phyloP scores from a whole-genome alignment of 306 rosid genomes.

The Mimosa pudica region DNA sequence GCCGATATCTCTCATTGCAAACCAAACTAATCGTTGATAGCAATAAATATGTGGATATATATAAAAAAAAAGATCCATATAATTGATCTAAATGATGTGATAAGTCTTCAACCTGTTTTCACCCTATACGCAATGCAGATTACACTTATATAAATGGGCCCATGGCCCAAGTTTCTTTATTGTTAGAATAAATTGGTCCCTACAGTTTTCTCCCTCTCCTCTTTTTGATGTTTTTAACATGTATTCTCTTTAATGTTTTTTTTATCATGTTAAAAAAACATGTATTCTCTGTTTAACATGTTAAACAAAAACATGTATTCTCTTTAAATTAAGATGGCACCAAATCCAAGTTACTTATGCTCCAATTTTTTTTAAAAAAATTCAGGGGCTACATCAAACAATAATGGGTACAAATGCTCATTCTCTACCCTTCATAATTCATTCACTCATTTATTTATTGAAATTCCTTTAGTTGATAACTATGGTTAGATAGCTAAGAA shows the following conservation, averaged over 20 bases:
- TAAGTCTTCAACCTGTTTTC: background rate
- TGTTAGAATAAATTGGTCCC: background rate
- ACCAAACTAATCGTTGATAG: too few relatives aligned
- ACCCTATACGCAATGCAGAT: too few relatives aligned
- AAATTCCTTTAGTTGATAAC: background rate
- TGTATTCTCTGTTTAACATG: background rate
- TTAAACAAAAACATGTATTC: too few relatives aligned
- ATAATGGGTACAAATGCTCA: background rate
- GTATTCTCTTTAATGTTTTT: background rate
- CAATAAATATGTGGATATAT: too few relatives aligned
- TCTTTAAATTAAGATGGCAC: background rate
- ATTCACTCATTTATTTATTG: background rate
- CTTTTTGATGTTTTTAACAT: background rate
- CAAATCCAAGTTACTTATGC: background rate
- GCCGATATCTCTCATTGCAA: too few relatives aligned
- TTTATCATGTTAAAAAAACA: background rate
- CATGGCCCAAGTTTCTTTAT: slow-evolving; percentile 13
- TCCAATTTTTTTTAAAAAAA: background rate
- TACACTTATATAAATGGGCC: slow-evolving; percentile 21
- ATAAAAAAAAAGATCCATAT: too few relatives aligned
- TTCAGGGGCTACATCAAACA: background rate
- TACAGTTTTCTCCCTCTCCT: background rate
- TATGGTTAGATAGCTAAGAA: too few relatives aligned
- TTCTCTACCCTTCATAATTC: background rate
- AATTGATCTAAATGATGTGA: too few relatives aligned